Conservation (phyloP, 2,329 filamentous ascomycete genomes). For the Ceratocystis alfenasii region DNA sequence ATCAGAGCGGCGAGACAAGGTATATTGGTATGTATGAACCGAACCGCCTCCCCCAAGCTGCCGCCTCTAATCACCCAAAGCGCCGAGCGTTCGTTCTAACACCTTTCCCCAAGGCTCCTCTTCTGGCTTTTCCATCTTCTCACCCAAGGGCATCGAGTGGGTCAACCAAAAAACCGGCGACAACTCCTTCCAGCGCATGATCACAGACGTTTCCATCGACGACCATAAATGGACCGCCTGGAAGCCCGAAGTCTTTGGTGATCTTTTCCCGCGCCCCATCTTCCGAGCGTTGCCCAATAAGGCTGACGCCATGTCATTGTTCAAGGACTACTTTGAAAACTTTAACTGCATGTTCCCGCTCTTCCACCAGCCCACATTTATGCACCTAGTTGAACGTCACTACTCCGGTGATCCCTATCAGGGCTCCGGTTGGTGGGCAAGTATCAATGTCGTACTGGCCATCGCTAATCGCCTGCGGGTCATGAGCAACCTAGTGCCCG, state of each 20-base stretch:
- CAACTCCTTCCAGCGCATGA: constrained; percentile 86
- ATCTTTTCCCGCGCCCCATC: constrained; percentile 75
- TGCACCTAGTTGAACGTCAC: constrained; percentile 89
- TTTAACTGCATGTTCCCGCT: constrained; percentile 99
- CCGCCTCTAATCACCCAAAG: constrained; percentile 10
- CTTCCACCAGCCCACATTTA: constrained; percentile 95
- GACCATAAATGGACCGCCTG: constrained; percentile 95
- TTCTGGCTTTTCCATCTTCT: constrained; percentile 97
- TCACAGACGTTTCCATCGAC: constrained; percentile 77
- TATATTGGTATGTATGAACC: constrained; percentile 61
- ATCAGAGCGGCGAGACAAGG: constrained; percentile 84
- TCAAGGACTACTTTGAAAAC: constrained; percentile 93
- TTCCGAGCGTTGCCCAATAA: constrained; percentile 77
- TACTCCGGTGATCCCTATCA: constrained; percentile 89
- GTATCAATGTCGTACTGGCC: constrained; percentile 85
- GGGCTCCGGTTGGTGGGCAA: constrained; percentile 97
- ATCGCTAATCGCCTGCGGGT: constrained; percentile 85
- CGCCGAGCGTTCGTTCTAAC: too few relatives aligned
- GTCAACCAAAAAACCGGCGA: constrained; percentile 98
- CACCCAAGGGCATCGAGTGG: constrained; percentile 95
- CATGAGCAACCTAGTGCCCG: constrained; percentile 85
- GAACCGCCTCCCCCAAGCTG: neutral
- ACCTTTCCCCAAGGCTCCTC: constrained; percentile 56
- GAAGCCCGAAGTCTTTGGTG: constrained; percentile 94
- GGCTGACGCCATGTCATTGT: constrained; percentile 71